Base-by-base conservation (phyloP, 345 rosid genomes). In the Lumnitzera littorea region DNA sequence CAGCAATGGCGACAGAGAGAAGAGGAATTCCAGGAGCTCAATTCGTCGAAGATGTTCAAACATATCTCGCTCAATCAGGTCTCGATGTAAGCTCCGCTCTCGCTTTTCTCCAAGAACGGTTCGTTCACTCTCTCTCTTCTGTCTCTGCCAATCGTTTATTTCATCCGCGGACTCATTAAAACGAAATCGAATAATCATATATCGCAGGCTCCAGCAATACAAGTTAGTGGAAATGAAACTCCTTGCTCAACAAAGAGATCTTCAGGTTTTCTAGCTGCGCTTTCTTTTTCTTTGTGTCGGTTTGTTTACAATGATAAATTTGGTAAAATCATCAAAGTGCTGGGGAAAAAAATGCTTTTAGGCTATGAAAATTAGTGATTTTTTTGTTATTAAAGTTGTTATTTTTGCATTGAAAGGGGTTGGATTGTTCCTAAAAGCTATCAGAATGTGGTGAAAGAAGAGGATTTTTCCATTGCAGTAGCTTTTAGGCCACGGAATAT, bases 21-120 rank as follows among this genome's bases (percentile, higher is more conserved):
- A 82, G 97, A 74, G 96, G 97, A 51, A 83, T 82, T 52, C 91
- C 95, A 0, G 99, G 82, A 23, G 97, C 97, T 65, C 91, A 86
- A 67, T 88, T 91, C 67, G 92, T 81, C 12, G 87, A 86, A 76
- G 97, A 86, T 72, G 99, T 86, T 0, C 85, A 82, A 54, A 82
- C 83, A 29, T 85, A 76, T 64, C 97, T 91, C 75, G 55, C 81
- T 51, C 84, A 81, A 57, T 73, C 80, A 13, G 88, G 85, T 43
- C 81, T 86, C 62, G 91, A 88, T 74, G 81, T 80, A 53, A 86
- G 84, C 80, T 82, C 97, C 15, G 82, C 91, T 58, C 95, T 91
- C 56, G 80, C 97, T 58, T 88, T 85, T 70, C 95, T 82, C 69
- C 97, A 91, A 83, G 95, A 94, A 69, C 84, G 99, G 99, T 84